Base-by-base conservation (phyloP, 345 rosid genomes). In the Populus simonii region DNA sequence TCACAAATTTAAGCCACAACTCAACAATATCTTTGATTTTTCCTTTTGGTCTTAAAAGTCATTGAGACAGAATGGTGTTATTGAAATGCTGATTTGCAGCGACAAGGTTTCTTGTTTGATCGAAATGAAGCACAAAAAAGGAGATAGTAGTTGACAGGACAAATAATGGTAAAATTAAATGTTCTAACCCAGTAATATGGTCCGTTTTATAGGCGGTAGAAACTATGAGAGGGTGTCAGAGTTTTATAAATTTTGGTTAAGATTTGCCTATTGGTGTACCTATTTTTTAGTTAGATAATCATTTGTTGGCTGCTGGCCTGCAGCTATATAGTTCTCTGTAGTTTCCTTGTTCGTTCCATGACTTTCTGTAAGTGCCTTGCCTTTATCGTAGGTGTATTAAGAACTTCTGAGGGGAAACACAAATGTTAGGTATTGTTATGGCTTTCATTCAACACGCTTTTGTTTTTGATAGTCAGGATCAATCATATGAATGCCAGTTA, bases 51-150 rank as follows among this genome's bases (percentile, higher is more conserved):
- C 31, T 39, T 12, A 43, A 39, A 5, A 0, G 45, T 67, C 55
- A 11, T 23, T 2, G 61, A 23, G 55, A 47, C 55, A 63, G 35
- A 13, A 55, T 39, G 33, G 13, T 39, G 69, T 17, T 74, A 47
- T 66, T 66, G 45, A 36, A 67, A 27, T 2, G 15, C 9, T 68
- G 53, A 31, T 18, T 68, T 76, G 47, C 13, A 77, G 20, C 41
- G 43, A 11, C 35, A 41, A 77, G 69, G 68, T 41, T 77, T 61
- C 57, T 16, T 77, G 59, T 75, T 25, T n/a, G 25, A 66, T 43
- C 63, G 17, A 20, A 45, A 75, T 33, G 38, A 66, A 11, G 9
- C 41, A 45, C 61, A 7, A 20, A 47, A 47, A 75, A 33, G 38
- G 39, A 49, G 55, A 38, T 18, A 1, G 12, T 61, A 62, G 27